A percentile compares a stretch with the other conserved stretches of the same genome.
phyloP scores from a whole-genome alignment of 768 basidiomycete species.

The Mycena filopes region DNA sequence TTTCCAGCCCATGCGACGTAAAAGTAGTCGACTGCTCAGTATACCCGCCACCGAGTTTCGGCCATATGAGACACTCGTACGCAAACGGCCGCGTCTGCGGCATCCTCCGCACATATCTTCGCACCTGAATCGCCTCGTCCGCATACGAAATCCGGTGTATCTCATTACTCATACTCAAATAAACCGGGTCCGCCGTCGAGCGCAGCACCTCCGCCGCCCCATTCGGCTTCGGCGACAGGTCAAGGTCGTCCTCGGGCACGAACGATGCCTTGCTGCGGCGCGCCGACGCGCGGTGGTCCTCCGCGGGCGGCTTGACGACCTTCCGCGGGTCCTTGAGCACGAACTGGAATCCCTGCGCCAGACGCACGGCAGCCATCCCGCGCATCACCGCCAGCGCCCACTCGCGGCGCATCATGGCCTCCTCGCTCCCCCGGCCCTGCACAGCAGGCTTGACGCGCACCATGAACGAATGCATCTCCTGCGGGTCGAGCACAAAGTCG shows the following conservation, averaged over 20 bases:
- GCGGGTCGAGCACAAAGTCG: conserved; percentile 86
- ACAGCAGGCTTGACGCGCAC: conserved; percentile 57
- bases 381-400: conserved; percentile 89
- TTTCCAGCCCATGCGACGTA: conserved; percentile 80
- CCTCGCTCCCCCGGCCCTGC: conserved; percentile 52
- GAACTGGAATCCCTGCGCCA: conserved; percentile 96
- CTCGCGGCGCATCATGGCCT: conserved; percentile 69
- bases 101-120: conserved; percentile 84
- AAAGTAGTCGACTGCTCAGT: conserved; percentile 83
- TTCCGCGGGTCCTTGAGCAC: conserved; percentile 64
- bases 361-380: conserved; percentile 91
- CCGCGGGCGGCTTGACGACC: conserved; percentile 27
- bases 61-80: conserved; percentile 95
- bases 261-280: conserved; percentile 69
- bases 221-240: conserved; percentile 54
- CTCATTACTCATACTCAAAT: conserved; percentile 94
- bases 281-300: conserved; percentile 39
- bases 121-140: conserved; percentile 90
- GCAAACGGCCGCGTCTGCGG: conserved; percentile 69
- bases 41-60: conserved; percentile 88
- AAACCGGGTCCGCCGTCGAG: conserved; percentile 77
- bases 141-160: conserved; percentile 94
- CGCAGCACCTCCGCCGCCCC: conserved; percentile 76
- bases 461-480: conserved; percentile 88
- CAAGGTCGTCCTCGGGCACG: conserved; percentile 60